Base-by-base conservation (phyloP, 2,329 filamentous ascomycete genomes). In the Hypoxylon sp. region DNA sequence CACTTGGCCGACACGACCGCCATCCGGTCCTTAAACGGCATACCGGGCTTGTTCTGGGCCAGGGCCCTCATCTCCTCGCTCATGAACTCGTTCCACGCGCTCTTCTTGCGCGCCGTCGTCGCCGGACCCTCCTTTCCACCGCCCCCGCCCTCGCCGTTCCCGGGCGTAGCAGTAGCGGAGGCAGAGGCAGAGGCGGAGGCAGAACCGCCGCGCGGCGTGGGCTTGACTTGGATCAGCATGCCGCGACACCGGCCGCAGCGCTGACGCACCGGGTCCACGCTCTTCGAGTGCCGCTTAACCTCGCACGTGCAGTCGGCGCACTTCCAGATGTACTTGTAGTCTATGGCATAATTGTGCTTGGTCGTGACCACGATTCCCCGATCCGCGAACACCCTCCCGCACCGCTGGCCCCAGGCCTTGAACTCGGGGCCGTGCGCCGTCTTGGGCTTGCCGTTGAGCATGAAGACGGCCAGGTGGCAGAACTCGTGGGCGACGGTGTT, bases 401-500 rank as follows among this genome's bases (percentile, higher is more conserved):
- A 87, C 77, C 82, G 86, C 52, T 76, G 73, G 3, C 83, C 89
- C 89, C 93, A 97, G 0, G 78, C 75, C 77, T 96, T 94, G 84
- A 97, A 97, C 72, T 92, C 91, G 11, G 86, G 84, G 20, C 94
- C 94, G 75, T 97, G 94, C 0, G 93, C 93, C 65, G 92, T 90
- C 59, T 88, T 89, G 44, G 87, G 89, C 33, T 94, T 82, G 33
- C 89, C 88, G 50, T 85, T 90, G 67, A 98, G 82, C 88, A 98
- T 96, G 78, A 95, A 97, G 73, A 93, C 97, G 44, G 93, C 90
- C 1, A 98, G 81, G 75, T 99, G 96, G 77, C 96, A 98, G 81
- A 96, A 98, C 73, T 99, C 96, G 77, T 99, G 96, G 0, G 95
- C 93, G n/a, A 98, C 80, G 0, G 96, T 93, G 77, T 97, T 97